Evolutionary conservation across 1,139 yeast species (phyloP).

Genomic region (Entelexis paramagnoliae): DNA sequence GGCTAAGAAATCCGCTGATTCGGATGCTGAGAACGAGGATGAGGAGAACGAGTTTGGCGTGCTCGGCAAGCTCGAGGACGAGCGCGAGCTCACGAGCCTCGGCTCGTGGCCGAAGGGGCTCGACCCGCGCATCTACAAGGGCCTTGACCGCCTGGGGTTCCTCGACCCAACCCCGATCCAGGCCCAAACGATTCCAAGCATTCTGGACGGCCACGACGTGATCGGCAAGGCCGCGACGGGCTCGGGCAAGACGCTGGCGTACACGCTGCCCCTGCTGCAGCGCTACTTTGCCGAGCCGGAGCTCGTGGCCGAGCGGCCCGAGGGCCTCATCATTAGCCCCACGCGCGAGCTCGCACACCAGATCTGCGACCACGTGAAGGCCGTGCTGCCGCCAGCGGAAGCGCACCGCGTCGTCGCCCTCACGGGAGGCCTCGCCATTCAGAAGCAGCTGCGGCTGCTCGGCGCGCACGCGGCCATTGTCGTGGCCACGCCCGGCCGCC

Average conservation of each 20-base stretch:
- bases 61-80: slow-evolving; percentile 11
- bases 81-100: slow-evolving; percentile 24
- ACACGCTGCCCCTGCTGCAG: slow-evolving; percentile 88
- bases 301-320: slow-evolving; percentile 21
- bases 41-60: slow-evolving; percentile 27
- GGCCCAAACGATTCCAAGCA: slow-evolving; percentile 60
- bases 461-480: slow-evolving; percentile 59
- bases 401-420: slow-evolving; percentile 40
- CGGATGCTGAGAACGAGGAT: slow-evolving; percentile 22
- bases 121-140: slow-evolving; percentile 27
- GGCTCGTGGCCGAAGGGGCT: slow-evolving; percentile 25
- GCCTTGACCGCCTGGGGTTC: slow-evolving; percentile 40
- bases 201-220: slow-evolving; percentile 63
- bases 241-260: slow-evolving; percentile 93
- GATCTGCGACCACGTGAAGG: slow-evolving; percentile 67
- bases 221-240: slow-evolving; percentile 98
- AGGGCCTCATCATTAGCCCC: slow-evolving; percentile 80
- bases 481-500: slow-evolving; percentile 95
- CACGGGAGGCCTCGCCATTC: slow-evolving; percentile 91
- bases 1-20: too few species aligned
- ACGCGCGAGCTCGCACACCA: slow-evolving; percentile 96
- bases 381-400: slow-evolving; percentile 39
- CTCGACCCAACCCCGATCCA: slow-evolving; percentile 76
- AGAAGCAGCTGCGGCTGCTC: slow-evolving; percentile 76
- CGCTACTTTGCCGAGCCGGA: slow-evolving; percentile 29